These are phyloP conservation scores for Penicillium mononematosum DNA, from an alignment of 495 filamentous ascomycete species.

Conservation along the genomic window DNA sequence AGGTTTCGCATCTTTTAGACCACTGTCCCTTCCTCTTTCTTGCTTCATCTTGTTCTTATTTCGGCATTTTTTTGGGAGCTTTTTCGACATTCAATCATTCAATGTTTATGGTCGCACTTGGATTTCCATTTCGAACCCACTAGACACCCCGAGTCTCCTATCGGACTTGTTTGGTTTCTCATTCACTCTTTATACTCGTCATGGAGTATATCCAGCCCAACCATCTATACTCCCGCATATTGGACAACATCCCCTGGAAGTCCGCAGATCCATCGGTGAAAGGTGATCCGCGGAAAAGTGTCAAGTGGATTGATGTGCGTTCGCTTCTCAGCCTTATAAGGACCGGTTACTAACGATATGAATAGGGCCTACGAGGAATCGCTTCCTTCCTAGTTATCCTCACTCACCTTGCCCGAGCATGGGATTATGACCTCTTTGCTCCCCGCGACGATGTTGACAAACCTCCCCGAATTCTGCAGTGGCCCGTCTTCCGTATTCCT, in stretches of 20 bases:
- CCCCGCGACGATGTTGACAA: slow-evolving; percentile 50
- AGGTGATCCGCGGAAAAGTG: slow-evolving; percentile 53
- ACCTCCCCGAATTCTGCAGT: slow-evolving; percentile 55
- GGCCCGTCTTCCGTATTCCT: slow-evolving; percentile 60
- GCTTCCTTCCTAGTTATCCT: slow-evolving; percentile 64
- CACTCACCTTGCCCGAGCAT: slow-evolving; percentile 64
- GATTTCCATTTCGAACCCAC: slow-evolving; percentile 1
- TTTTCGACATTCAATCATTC: neutral
- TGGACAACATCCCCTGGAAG: slow-evolving; percentile 34
- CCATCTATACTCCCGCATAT: slow-evolving; percentile 35
- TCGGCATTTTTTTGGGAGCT: neutral
- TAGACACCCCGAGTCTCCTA: slow-evolving; percentile 3
- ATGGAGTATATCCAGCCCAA: slow-evolving; percentile 28
- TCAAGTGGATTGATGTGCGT: slow-evolving; percentile 72
- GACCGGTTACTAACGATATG: neutral
- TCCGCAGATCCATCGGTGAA: slow-evolving; percentile 30
- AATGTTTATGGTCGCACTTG: slow-evolving; percentile 3
- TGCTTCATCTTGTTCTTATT: neutral
- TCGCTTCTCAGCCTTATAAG: neutral
- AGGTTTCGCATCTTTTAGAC: neutral
- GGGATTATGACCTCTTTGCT: slow-evolving; percentile 58
- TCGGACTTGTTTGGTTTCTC: neutral
- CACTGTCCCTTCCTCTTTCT: neutral
- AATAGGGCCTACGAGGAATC: slow-evolving; percentile 65
- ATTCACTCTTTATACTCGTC: slow-evolving; percentile 4